These are phyloP conservation scores for Phyllachora maydis DNA, from an alignment of 2,329 filamentous ascomycete genomes.

Conservation along the genomic window DNA sequence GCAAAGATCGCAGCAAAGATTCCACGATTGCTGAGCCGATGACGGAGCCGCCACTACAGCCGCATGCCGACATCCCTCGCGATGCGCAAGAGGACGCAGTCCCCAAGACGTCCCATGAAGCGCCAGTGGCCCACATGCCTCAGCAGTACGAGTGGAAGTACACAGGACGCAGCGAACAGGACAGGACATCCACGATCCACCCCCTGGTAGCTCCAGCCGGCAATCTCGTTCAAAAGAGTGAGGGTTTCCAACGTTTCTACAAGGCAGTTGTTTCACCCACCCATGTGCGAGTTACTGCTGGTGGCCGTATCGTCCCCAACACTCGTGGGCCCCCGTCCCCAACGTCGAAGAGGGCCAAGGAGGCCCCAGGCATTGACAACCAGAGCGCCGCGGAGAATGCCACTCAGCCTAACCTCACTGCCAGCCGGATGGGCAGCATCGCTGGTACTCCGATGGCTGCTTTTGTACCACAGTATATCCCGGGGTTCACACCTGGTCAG, in stretches of 20 bases:
- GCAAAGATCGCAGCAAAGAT: no score
- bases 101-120: no score
- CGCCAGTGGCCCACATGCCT: no score
- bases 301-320: constrained; percentile 46
- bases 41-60: no score
- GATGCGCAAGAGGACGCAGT: no score
- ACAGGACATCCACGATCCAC: constrained; percentile 18
- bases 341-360: constrained; percentile 25
- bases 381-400: not conserved
- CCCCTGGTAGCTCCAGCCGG: constrained; percentile 32
- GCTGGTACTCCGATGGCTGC: constrained; percentile 5
- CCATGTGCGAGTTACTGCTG: constrained; percentile 45
- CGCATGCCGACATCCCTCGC: no score
- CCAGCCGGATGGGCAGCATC: constrained; percentile 2
- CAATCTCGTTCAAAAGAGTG: constrained; percentile 31
- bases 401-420: constrained; percentile 1
- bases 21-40: no score
- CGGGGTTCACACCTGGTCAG: constrained; percentile 8
- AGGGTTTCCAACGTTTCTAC: constrained; percentile 49
- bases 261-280: constrained; percentile 47
- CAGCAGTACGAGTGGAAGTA: constrained; percentile 24
- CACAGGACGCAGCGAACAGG: constrained; percentile 20
- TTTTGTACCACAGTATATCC: constrained; percentile 9
- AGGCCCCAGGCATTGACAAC: constrained; percentile 8
- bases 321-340: constrained; percentile 31